Conservation (phyloP, 2,329 filamentous ascomycete species). For the Xylariaceae sp. region DNA sequence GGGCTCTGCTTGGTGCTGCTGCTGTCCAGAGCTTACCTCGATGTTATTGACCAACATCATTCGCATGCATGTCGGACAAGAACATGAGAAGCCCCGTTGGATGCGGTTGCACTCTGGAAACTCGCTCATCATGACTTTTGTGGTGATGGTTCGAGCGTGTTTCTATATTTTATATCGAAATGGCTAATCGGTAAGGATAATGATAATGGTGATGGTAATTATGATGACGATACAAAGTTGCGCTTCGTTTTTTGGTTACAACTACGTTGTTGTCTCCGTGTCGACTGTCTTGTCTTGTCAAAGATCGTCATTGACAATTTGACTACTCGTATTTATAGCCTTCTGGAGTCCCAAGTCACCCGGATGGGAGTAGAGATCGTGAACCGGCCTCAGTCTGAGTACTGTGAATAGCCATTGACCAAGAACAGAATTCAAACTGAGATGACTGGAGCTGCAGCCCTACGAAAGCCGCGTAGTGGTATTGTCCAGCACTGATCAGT, state of each 20-base stretch:
- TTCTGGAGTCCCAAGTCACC: not conserved
- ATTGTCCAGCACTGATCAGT: too few relatives aligned
- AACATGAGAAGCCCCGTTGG: not conserved
- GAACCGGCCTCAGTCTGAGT: not conserved
- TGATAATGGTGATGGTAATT: not conserved
- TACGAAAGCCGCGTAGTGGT: too few relatives aligned
- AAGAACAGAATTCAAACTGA: too few relatives aligned
- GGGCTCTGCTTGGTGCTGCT: not conserved
- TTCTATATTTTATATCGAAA: not conserved
- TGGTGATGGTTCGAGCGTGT: not conserved
- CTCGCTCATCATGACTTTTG: not conserved
- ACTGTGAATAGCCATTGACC: not conserved
- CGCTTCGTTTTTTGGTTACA: too few relatives aligned
- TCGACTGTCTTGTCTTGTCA: not conserved
- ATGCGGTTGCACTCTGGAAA: not conserved
- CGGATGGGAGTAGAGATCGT: too few relatives aligned
- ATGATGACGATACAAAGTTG: too few relatives aligned
- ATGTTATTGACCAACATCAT: not conserved
- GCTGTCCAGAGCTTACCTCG: not conserved
- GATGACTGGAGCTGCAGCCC: too few relatives aligned
- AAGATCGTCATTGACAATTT: not conserved
- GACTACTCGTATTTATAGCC: not conserved
- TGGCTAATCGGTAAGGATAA: not conserved
- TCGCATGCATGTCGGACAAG: not conserved
- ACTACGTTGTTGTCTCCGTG: not conserved